Conservation (phyloP, 2,329 filamentous ascomycete genomes). For the Elsinoe fawcettii region DNA sequence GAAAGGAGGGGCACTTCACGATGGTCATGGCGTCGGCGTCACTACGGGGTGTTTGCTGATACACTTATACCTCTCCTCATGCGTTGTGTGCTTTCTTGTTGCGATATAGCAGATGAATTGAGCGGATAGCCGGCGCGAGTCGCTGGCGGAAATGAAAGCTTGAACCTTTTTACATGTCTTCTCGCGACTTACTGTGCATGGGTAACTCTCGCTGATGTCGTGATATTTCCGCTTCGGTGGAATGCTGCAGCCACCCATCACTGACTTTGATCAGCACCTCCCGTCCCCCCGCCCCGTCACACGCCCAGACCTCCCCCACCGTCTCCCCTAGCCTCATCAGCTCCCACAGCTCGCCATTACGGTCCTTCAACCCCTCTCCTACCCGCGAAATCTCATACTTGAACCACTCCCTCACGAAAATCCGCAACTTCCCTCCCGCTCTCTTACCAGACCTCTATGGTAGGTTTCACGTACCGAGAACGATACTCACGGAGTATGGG, state of each 20-base stretch:
- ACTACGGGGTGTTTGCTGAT: neutral
- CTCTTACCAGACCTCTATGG: no score
- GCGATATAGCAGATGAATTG: slow-evolving; percentile 3
- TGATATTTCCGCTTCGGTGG: neutral
- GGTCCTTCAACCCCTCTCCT: neutral
- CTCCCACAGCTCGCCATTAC: neutral
- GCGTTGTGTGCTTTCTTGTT: neutral
- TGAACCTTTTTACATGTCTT: neutral
- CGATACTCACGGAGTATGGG: no score
- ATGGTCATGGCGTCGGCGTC: slow-evolving; percentile 10
- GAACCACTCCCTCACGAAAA: neutral
- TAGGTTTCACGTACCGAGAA: no score
- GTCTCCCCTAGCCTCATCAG: neutral
- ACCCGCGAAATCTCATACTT: neutral
- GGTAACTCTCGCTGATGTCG: no score
- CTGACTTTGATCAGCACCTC: neutral
- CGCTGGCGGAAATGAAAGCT: slow-evolving; percentile 2
- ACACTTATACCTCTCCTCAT: slow-evolving; percentile 4
- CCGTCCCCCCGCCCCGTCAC: neutral
- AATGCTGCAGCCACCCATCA: neutral
- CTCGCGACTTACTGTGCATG: neutral
- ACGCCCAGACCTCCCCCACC: neutral
- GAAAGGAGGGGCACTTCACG: neutral
- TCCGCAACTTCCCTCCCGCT: neutral
- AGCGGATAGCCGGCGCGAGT: neutral